Evolutionary conservation across 1,139 yeast genomes (phyloP).

Genomic region (Magnusiomyces sp.): DNA sequence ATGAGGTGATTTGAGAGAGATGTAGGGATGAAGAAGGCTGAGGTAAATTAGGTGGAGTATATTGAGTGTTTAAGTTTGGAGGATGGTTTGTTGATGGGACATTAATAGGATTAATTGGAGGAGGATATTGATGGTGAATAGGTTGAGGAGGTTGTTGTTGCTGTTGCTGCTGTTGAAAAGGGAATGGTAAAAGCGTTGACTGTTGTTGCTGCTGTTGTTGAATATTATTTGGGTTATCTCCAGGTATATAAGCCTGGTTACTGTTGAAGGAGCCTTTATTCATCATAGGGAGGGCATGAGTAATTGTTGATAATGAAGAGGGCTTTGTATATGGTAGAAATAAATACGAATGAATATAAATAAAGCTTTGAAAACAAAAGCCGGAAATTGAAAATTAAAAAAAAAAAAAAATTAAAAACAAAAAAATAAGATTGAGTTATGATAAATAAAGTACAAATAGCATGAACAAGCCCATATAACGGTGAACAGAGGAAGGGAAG

Average conservation of each 20-base stretch:
- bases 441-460: not conserved
- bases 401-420: no score
- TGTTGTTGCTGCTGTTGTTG: not conserved
- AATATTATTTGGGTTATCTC: not conserved
- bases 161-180: not conserved
- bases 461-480: no score
- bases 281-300: not conserved
- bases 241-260: not conserved
- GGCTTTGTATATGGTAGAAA: not conserved
- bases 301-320: not conserved
- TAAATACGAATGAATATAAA: not conserved
- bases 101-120: not conserved
- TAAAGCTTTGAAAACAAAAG: conserved; percentile 4
- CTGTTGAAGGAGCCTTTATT: not conserved
- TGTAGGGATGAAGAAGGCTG: not conserved
- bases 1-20: not conserved
- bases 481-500: not conserved
- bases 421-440: not conserved
- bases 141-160: not conserved
- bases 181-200: not conserved
- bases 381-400: not conserved
- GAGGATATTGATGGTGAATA: not conserved
- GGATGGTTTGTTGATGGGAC: not conserved
- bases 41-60: not conserved
- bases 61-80: not conserved